Base-by-base conservation (phyloP, 2,329 filamentous ascomycete genomes). In the Ascochyta clinopodiicola region DNA sequence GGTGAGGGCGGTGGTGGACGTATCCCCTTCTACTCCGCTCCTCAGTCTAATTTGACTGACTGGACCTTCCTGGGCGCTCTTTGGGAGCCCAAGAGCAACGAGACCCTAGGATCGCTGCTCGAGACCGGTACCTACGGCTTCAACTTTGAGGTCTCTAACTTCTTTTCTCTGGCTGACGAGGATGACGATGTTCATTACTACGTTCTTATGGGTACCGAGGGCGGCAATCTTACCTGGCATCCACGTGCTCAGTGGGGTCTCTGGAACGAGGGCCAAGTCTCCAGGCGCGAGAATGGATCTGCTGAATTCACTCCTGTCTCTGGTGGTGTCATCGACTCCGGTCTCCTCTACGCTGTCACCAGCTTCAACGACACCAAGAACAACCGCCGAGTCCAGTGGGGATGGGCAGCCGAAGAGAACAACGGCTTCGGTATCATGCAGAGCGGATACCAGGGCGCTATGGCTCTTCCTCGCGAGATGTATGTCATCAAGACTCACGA, bases 311-410 rank as follows among this genome's bases (percentile, higher is more conserved):
- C 71, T 13, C 79, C 79, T 12, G 66, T 77, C n/a, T 69, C 78
- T 21, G 78, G 78, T 24, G 78, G 78, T 38, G 73, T 74, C 17
- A 77, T 71, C 5, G 79, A 80, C 57, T 80, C 77, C 61, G 79
- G 78, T 45, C 63, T 76, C 6, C 70, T 76, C 5, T 81, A 81
- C 53, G 79, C 79, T 6, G 70, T 80, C 3, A 78, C 77, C 6
- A 78, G 75, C 59, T 80, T 81, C 74, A 75, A 78, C 58, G 79
- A 81, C 60, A 77, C 77, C 25, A 81, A 81, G 74, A 75, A 79
- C 68, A 72, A 80, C 59, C 75, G 79, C 19, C 77, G 79, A 39
- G 75, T 81, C 15, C 78, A 80, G 48, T 80, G 77, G 71, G 79
- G 77, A 5, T 81, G 79, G 79, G 72, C 76, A 2, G 75, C 73